Base-by-base conservation (phyloP, 1,284 basidiomycete species). In the Boletus mariae region DNA sequence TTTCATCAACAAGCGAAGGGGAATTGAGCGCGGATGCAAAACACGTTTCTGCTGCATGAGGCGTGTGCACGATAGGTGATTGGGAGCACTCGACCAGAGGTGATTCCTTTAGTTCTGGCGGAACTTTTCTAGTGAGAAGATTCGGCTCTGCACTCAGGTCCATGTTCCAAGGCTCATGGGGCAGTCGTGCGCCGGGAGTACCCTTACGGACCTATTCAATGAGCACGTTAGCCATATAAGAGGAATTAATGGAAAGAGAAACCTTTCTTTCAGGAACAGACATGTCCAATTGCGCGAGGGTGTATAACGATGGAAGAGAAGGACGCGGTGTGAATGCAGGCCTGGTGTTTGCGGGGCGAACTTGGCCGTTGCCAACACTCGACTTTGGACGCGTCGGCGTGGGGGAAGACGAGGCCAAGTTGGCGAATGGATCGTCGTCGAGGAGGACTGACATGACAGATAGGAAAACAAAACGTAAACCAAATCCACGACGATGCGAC, bases 371-470 rank as follows among this genome's bases (percentile, higher is more conserved):
- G 13, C 41, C 26, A 9, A 68, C 66, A 28, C 69, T 70, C 2
- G 75, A 74, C 46, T 65, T 70, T 3, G 74, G 67, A 11, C 73
- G 68, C 8, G 57, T 56, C 44, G 32, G 15, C 4, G 9, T 20
- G 26, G 48, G 20, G 48, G 51, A 20, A 20, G 20, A 20, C 20
- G 20, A 20, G 20, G 20, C 69, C 17, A 83, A 71, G 57, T 80
- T 79, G 34, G 86, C 86, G 59, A 88, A 88, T 4, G 85, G 85
- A 61, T 88, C 85, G 49, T 83, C 81, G 61, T 87, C 85, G 17
- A 86, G 71, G 13, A 80, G 79, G 11, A 2, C 17, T 1, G 26
- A 17, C 43, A 37, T 17, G n/a, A 20, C 20, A 20, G 20, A 20
- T 20, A 20, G 20, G 20, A 20, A 20, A 20, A 20, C 20, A 20